Percentiles rank a stretch among this genome's conserved stretches.
Conservation (phyloP, 805 yeast genomes). For the Ogataea minuta region DNA sequence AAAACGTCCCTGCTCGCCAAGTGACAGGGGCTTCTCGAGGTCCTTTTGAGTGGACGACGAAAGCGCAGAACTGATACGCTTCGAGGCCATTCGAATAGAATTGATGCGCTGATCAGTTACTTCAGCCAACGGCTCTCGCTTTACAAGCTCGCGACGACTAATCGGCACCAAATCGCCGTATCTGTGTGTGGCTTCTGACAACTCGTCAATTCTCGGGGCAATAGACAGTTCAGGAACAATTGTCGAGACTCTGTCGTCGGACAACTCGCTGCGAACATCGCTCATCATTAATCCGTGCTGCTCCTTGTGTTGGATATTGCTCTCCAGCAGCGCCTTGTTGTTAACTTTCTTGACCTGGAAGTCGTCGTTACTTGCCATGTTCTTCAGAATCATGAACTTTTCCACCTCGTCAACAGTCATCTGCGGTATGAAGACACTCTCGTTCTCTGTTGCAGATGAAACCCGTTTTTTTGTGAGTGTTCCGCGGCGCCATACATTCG, state of each 20-base stretch:
- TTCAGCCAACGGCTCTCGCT: not conserved
- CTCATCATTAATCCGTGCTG: slow-evolving; percentile 25
- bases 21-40: slow-evolving; percentile 14
- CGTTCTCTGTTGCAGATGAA: slow-evolving; percentile 13
- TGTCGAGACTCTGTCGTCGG: slow-evolving; percentile 21
- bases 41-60: slow-evolving; percentile 8
- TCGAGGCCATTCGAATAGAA: slow-evolving; percentile 3
- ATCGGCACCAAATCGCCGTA: slow-evolving; percentile 25
- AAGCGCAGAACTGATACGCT: slow-evolving; percentile 8
- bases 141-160: slow-evolving; percentile 13
- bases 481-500: slow-evolving; percentile 32
- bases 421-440: slow-evolving; percentile 18
- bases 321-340: slow-evolving; percentile 21
- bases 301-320: slow-evolving; percentile 17
- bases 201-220: slow-evolving; percentile 19
- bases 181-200: slow-evolving; percentile 2
- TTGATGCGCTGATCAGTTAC: not conserved
- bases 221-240: slow-evolving; percentile 32
- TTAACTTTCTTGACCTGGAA: slow-evolving; percentile 29
- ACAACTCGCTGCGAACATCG: slow-evolving; percentile 13
- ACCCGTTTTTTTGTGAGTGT: slow-evolving; percentile 22
- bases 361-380: slow-evolving; percentile 31
- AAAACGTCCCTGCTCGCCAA: slow-evolving; percentile 46
- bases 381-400: slow-evolving; percentile 30
- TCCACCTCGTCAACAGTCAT: slow-evolving; percentile 30